Evolutionary conservation across 2,329 filamentous ascomycete genomes (phyloP).

Genomic region (Laburnicola sp.): DNA sequence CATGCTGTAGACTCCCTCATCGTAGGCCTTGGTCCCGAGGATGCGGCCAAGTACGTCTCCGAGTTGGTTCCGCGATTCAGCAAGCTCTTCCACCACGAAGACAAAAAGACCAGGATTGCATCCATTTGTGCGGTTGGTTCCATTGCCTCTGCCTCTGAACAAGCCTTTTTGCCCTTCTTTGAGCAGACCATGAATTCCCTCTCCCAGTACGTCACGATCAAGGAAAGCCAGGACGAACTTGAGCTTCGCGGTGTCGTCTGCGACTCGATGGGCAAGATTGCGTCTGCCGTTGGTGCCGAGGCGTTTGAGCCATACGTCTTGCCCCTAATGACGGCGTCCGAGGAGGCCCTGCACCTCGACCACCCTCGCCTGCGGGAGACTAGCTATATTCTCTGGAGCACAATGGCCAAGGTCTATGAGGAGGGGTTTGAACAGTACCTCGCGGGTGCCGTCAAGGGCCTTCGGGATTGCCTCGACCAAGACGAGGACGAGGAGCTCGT

Average conservation of each 20-base stretch:
- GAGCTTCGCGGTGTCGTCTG: slow-evolving; percentile 86
- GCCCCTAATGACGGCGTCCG: slow-evolving; percentile 87
- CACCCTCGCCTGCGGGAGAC: slow-evolving; percentile 92
- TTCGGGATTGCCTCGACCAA: slow-evolving; percentile 84
- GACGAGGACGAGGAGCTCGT: slow-evolving; percentile 83
- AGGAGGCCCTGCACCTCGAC: slow-evolving; percentile 85
- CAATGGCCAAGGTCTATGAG: slow-evolving; percentile 89
- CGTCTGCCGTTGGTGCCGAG: slow-evolving; percentile 80
- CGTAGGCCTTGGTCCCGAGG: slow-evolving; percentile 77
- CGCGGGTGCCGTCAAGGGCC: slow-evolving; percentile 73
- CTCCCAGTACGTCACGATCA: slow-evolving; percentile 79
- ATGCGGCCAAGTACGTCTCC: slow-evolving; percentile 79
- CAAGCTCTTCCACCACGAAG: slow-evolving; percentile 78
- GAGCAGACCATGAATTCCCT: slow-evolving; percentile 87
- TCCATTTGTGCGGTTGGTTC: slow-evolving; percentile 89
- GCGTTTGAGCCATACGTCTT: slow-evolving; percentile 89
- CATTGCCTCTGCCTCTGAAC: slow-evolving; percentile 81
- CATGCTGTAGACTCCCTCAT: slow-evolving; percentile 90
- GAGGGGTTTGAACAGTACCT: slow-evolving; percentile 80
- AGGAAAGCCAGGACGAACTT: slow-evolving; percentile 86
- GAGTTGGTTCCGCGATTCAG: slow-evolving; percentile 85
- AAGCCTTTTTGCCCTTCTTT: slow-evolving; percentile 88
- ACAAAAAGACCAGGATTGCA: slow-evolving; percentile 86
- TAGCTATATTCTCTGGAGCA: slow-evolving; percentile 96
- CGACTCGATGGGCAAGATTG: slow-evolving; percentile 92